phyloP scores from a whole-genome alignment of 805 yeast species.

The Saccharomycopsis babjevae region DNA sequence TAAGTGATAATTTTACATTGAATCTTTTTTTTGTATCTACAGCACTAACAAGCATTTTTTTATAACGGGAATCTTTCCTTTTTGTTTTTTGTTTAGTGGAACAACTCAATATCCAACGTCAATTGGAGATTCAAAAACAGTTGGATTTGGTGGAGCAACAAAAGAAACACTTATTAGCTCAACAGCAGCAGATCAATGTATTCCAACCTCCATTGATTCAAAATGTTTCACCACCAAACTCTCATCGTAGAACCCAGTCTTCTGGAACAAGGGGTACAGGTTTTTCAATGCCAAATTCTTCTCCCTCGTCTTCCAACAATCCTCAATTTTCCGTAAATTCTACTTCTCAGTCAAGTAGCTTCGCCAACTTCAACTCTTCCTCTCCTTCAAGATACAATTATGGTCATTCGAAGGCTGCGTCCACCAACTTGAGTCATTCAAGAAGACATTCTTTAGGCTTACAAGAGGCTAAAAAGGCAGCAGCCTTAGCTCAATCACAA shows the following conservation, averaged over 20 bases:
- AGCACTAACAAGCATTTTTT: neutral
- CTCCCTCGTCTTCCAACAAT: constrained; percentile 19
- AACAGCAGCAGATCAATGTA: constrained; percentile 31
- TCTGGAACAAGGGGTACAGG: constrained; percentile 27
- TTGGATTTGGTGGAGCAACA: constrained; percentile 86
- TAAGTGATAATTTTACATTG: no score
- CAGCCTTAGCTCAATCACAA: constrained; percentile 83
- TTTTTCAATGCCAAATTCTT: constrained; percentile 21
- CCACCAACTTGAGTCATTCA: constrained; percentile 53
- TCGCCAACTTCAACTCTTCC: constrained; percentile 2
- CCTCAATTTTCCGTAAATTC: neutral
- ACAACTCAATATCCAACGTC: constrained; percentile 44
- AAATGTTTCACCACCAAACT: constrained; percentile 26
- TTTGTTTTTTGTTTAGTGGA: constrained; percentile 40
- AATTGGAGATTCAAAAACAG: constrained; percentile 70
- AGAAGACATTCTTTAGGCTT: constrained; percentile 90
- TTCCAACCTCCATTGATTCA: constrained; percentile 22
- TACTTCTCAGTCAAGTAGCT: neutral
- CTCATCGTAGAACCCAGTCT: constrained; percentile 43
- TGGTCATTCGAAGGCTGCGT: neutral
- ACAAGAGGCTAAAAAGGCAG: constrained; percentile 90
- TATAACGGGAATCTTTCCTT: no score
- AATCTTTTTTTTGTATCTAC: no score
- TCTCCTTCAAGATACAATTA: constrained; percentile 19
- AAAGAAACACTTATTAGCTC: constrained; percentile 74